Evolutionary conservation across 2,329 filamentous ascomycete genomes (phyloP).

Genomic region (Trichoderma sp.): DNA sequence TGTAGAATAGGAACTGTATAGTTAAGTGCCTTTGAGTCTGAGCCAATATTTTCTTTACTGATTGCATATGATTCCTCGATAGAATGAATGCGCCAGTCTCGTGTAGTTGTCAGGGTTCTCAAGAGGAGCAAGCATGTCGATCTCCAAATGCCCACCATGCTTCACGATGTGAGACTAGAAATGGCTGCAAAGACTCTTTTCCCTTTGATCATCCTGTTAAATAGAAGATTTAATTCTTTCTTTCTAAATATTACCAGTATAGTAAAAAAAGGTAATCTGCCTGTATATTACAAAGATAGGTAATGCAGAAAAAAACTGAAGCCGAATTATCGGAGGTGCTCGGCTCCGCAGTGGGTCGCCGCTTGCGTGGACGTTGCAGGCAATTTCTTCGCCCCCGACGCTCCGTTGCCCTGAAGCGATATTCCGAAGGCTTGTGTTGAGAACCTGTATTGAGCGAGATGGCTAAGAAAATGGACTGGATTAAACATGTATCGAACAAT

Average conservation of each 20-base stretch:
- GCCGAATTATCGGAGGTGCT: background rate
- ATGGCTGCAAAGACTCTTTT: background rate
- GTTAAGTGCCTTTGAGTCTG: no score
- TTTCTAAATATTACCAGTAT: background rate
- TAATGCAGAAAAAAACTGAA: background rate
- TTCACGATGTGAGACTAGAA: background rate
- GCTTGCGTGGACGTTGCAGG: background rate
- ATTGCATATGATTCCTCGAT: background rate
- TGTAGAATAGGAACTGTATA: background rate
- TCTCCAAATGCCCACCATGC: background rate
- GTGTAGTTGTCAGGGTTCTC: background rate
- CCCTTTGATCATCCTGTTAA: fast-evolving
- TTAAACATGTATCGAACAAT: background rate
- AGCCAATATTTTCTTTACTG: no score
- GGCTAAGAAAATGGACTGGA: background rate
- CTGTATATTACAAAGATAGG: background rate
- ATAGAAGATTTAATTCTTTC: background rate
- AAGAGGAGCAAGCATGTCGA: background rate
- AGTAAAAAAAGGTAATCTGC: background rate
- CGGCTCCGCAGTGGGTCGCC: slow-evolving; percentile 3
- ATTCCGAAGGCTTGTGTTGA: background rate
- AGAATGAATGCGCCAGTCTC: background rate
- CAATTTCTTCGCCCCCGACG: background rate
- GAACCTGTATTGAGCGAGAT: background rate
- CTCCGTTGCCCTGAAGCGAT: background rate